A percentile compares a stretch with the other conserved stretches of the same genome.
Evolutionary conservation across 495 filamentous ascomycete species (phyloP).

Genomic region (Talaromyces adpressus): DNA sequence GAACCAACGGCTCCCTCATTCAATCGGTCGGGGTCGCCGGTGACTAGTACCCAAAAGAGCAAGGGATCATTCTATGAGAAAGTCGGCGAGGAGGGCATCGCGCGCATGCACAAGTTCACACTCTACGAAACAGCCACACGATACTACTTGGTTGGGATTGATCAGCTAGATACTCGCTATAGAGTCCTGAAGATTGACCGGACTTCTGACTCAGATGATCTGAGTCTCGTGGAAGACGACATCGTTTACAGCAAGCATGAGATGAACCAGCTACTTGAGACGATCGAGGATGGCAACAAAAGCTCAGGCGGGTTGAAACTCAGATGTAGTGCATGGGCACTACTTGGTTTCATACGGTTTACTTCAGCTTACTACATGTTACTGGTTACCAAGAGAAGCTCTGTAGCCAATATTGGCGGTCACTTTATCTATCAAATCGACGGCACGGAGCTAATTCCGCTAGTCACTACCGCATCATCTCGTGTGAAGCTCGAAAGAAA

Average conservation of each 20-base stretch:
- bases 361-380: slow-evolving; percentile 98
- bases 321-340: slow-evolving; percentile 85
- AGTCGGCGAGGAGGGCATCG: slow-evolving; percentile 59
- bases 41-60: slow-evolving; percentile 31
- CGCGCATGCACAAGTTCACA: slow-evolving; percentile 91
- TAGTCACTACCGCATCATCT: slow-evolving; percentile 58
- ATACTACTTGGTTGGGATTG: slow-evolving; percentile 90
- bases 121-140: slow-evolving; percentile 89
- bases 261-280: slow-evolving; percentile 85
- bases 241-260: slow-evolving; percentile 89
- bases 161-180: slow-evolving; percentile 80
- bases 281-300: slow-evolving; percentile 94
- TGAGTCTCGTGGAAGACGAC: slow-evolving; percentile 86
- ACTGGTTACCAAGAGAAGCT: slow-evolving; percentile 88
- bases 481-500: slow-evolving; percentile 72
- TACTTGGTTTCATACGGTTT: slow-evolving; percentile 91
- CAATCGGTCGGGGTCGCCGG: slow-evolving; percentile 29
- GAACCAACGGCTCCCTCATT: slow-evolving; percentile 39
- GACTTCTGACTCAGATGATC: slow-evolving; percentile 70
- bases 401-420: slow-evolving; percentile 91
- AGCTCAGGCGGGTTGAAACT: slow-evolving; percentile 84
- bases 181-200: slow-evolving; percentile 92
- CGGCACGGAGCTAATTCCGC: slow-evolving; percentile 84
- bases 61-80: slow-evolving; percentile 48
- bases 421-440: slow-evolving; percentile 95